These are phyloP conservation scores for Vitis rotundifolia DNA, from an alignment of 164 flowering plant species.

Conservation along the genomic window DNA sequence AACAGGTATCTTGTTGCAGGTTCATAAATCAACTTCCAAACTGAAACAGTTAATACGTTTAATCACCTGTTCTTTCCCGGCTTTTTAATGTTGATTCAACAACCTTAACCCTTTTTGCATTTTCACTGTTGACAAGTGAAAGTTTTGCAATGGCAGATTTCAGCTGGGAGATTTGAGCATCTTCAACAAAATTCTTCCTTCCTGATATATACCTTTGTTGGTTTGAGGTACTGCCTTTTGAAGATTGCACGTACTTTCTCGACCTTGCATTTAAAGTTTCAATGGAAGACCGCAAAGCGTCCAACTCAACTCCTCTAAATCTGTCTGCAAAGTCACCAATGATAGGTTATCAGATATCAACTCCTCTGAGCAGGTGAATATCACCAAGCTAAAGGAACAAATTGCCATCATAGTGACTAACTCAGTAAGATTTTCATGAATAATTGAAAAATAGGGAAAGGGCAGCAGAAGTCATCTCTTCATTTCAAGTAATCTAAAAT, in stretches of 20 bases:
- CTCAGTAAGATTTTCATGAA: too few species aligned
- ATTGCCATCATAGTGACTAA: not conserved
- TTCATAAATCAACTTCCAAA: not conserved
- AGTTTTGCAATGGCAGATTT: conserved; percentile 66
- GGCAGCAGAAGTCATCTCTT: too few species aligned
- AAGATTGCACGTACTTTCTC: conserved; percentile 47
- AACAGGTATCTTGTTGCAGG: too few species aligned
- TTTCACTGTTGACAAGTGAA: conserved; percentile 81
- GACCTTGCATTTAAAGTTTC: conserved; percentile 64
- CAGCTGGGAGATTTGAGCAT: conserved; percentile 60
- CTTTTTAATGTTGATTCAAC: conserved; percentile 64
- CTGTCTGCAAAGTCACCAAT: conserved; percentile 53
- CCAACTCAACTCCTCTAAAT: conserved; percentile 69
- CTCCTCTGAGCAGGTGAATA: too few species aligned
- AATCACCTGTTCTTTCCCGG: conserved; percentile 36
- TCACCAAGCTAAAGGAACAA: not conserved
- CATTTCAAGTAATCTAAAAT: too few species aligned
- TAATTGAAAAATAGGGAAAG: too few species aligned
- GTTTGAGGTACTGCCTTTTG: conserved; percentile 27
- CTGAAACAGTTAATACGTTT: not conserved
- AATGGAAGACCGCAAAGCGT: conserved; percentile 70
- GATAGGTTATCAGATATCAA: too few species aligned
- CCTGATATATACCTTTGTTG: conserved; percentile 32
- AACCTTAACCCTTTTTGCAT: conserved; percentile 63
- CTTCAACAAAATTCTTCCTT: conserved; percentile 38